phyloP scores from a whole-genome alignment of 805 yeast genomes.

The Sporopachydermia quercuum region DNA sequence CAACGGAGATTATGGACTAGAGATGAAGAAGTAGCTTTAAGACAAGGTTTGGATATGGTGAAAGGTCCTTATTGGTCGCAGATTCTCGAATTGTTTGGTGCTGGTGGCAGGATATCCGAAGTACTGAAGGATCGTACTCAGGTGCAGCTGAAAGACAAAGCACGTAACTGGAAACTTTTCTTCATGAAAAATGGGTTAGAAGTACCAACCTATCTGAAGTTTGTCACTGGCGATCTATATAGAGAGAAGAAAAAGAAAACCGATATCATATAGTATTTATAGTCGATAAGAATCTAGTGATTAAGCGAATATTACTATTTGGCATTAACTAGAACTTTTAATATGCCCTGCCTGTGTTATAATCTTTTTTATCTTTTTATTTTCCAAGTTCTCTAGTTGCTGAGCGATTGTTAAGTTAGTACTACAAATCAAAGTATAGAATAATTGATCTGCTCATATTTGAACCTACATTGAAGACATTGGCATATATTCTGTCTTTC shows the following conservation, averaged over 20 bases:
- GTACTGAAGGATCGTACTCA: slow-evolving; percentile 76
- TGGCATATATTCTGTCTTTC: too few species aligned
- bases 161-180: slow-evolving; percentile 87
- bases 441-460: too few species aligned
- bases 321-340: too few species aligned
- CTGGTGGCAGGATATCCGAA: slow-evolving; percentile 81
- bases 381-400: too few species aligned
- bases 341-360: too few species aligned
- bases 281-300: too few species aligned
- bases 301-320: too few species aligned
- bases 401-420: too few species aligned
- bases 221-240: slow-evolving; percentile 70
- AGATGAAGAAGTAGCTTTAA: slow-evolving; percentile 75
- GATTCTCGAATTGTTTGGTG: slow-evolving; percentile 80
- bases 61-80: slow-evolving; percentile 93
- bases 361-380: too few species aligned
- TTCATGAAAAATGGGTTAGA: slow-evolving; percentile 61
- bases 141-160: slow-evolving; percentile 90
- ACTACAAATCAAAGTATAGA: too few species aligned
- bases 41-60: slow-evolving; percentile 56
- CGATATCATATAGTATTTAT: too few species aligned
- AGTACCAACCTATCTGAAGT: slow-evolving; percentile 63
- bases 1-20: slow-evolving; percentile 69
- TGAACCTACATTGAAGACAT: too few species aligned
- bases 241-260: neutral